These are phyloP conservation scores for Fusarium pilosicola DNA, from an alignment of 2,329 filamentous ascomycete genomes.

Conservation along the genomic window DNA sequence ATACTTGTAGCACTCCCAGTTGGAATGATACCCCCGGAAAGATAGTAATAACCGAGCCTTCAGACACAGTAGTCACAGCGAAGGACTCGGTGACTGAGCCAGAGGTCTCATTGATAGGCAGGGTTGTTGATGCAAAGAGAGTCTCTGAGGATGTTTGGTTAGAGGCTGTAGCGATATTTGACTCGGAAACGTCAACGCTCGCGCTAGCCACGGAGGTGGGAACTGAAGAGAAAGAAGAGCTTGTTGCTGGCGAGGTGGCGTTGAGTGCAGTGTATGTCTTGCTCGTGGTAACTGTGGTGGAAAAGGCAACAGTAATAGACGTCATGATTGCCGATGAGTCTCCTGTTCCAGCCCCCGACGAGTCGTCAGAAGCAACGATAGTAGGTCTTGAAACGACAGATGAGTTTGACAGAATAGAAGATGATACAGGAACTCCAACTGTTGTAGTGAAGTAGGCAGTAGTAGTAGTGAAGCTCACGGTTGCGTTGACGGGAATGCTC, in stretches of 20 bases:
- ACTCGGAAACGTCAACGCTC: not conserved
- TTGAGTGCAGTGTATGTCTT: not conserved
- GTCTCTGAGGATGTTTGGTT: not conserved
- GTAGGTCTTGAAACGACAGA: not conserved
- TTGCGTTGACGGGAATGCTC: not conserved
- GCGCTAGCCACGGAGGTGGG: not conserved
- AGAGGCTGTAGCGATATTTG: not conserved
- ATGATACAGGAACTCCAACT: not conserved
- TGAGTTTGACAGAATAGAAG: not conserved
- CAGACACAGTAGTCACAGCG: slow-evolving; percentile 17
- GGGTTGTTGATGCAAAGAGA: slow-evolving; percentile 9
- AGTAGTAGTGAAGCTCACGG: slow-evolving; percentile 5
- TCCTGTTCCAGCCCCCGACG: not conserved
- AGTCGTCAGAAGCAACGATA: not conserved
- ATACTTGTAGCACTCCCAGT: slow-evolving; percentile 7
- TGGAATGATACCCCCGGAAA: slow-evolving; percentile 17
- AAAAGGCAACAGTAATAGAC: not conserved
- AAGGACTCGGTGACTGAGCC: not conserved
- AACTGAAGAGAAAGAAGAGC: slow-evolving; percentile 4
- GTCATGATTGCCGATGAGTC: not conserved
- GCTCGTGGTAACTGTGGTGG: not conserved
- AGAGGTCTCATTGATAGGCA: slow-evolving; percentile 13
- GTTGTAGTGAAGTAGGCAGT: slow-evolving; percentile 7
- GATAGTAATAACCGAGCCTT: slow-evolving; percentile 30
- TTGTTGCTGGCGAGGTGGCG: not conserved